phyloP scores from a whole-genome alignment of 2,329 filamentous ascomycete species.

The Furcasterigmium sp. region DNA sequence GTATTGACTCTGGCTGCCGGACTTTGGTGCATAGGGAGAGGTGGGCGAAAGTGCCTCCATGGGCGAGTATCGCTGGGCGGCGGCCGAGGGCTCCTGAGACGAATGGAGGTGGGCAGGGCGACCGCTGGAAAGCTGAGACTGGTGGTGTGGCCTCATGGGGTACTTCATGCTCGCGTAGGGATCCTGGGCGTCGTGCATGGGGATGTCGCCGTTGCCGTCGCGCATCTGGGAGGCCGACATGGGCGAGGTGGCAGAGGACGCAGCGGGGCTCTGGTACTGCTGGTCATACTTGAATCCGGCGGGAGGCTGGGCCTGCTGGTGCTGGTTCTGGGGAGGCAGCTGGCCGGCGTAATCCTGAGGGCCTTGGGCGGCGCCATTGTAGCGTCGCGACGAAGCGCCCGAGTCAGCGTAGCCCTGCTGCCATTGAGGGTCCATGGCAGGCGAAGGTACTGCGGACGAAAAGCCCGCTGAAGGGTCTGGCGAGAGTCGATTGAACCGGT shows the following conservation, averaged over 20 bases:
- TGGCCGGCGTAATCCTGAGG: slow-evolving; percentile 42
- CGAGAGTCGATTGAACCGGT: slow-evolving; percentile 3
- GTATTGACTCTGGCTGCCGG: slow-evolving; percentile 50
- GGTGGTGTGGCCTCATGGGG: slow-evolving; percentile 71
- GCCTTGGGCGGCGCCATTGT: slow-evolving; percentile 46
- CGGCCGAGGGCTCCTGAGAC: slow-evolving; percentile 70
- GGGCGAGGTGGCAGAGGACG: slow-evolving; percentile 50
- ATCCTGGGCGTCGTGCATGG: slow-evolving; percentile 83
- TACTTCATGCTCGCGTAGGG: slow-evolving; percentile 85
- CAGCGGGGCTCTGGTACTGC: slow-evolving; percentile 44
- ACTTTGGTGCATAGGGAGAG: slow-evolving; percentile 66
- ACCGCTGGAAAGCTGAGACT: slow-evolving; percentile 59
- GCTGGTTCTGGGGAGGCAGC: slow-evolving; percentile 20
- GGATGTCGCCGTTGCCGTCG: slow-evolving; percentile 69
- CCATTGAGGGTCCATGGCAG: slow-evolving; percentile 42
- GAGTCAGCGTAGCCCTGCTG: slow-evolving; percentile 64
- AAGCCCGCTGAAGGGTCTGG: not conserved
- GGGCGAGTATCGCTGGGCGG: slow-evolving; percentile 88
- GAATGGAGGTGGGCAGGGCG: slow-evolving; percentile 63
- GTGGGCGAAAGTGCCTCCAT: slow-evolving; percentile 86
- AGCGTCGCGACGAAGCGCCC: slow-evolving; percentile 58
- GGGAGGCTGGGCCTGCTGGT: slow-evolving; percentile 35
- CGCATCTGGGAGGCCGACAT: slow-evolving; percentile 54
- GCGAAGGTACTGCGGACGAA: slow-evolving; percentile 9
- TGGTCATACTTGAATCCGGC: slow-evolving; percentile 63